Base-by-base conservation (phyloP, 2,329 filamentous ascomycete species). In the Cercospora citrullina region DNA sequence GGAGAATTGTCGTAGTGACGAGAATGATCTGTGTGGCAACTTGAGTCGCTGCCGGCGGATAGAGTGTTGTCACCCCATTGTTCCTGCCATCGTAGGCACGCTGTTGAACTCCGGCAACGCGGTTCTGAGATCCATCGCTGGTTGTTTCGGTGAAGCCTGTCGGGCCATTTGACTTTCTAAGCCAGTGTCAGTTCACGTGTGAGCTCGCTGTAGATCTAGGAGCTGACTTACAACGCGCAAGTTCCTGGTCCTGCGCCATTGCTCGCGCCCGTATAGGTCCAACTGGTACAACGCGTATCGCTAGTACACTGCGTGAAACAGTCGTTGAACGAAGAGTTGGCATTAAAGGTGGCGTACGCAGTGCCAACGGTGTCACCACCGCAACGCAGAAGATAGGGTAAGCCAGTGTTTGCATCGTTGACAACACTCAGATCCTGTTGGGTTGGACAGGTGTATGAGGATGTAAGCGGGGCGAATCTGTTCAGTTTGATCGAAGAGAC, bases 321-420 rank as follows among this genome's bases (percentile, higher is more conserved):
- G 45, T 66, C 64, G 23, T 66, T 66, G 33, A 62, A 66, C 21
- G 21, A 42, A 14, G 57, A 48, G 21, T 48, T 26, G 6, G 55
- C 64, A 16, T 18, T 31, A 7, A 42, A 3, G 12, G n/a, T 23
- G 2, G 23, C 21, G 14, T 6, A 18, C 23, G 45, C 33, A 36
- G 18, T 42, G 18, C 45, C 42, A 12, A 7, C 36, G 6, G 48
- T 66, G 10, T 66, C 64, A 10, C 26, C 31, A 23, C 23, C 45
- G 14, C 64, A 66, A 0, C 64, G 21, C 21, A 66, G n/a, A 31
- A 66, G 33, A 16, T 66, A 66, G n/a, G 62, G 59, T 1, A 57
- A 26, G 10, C 59, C 59, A 21, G 45, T 57, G 36, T 66, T 66
- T n/a, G 64, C 45, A 26, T 66, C 64, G 12, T 21, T 62, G 51